These are phyloP conservation scores for Samsoniella hepiali DNA, from an alignment of 2,329 filamentous ascomycete species.

Conservation along the genomic window DNA sequence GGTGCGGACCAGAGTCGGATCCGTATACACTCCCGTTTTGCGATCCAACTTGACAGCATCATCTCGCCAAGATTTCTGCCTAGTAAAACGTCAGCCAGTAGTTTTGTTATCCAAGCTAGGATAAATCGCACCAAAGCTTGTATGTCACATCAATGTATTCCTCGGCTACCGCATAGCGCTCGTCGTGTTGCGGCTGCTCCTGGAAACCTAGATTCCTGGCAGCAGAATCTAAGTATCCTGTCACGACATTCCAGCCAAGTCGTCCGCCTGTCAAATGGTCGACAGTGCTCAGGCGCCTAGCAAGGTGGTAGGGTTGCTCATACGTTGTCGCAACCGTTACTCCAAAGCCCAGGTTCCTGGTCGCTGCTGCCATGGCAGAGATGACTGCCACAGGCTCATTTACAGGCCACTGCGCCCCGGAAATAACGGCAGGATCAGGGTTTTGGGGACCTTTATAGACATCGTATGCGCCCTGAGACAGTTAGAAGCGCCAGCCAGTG, in stretches of 20 bases:
- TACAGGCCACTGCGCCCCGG: conserved; percentile 68
- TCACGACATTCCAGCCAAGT: conserved; percentile 54
- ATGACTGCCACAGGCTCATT: conserved; percentile 62
- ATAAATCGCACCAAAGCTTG: conserved; percentile 53
- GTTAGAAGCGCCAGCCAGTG: background rate
- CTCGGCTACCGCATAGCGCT: conserved; percentile 57
- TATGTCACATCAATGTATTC: conserved; percentile 58
- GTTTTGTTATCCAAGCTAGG: background rate
- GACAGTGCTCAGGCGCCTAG: conserved; percentile 61
- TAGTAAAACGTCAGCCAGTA: conserved; percentile 17
- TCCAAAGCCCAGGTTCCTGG: conserved; percentile 64
- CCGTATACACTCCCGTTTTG: conserved; percentile 46
- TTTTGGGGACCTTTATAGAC: conserved; percentile 59
- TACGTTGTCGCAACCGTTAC: conserved; percentile 67
- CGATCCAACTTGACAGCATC: conserved; percentile 57
- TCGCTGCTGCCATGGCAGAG: conserved; percentile 65
- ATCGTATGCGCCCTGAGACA: conserved; percentile 56
- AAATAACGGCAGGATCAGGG: conserved; percentile 53
- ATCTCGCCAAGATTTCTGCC: conserved; percentile 53
- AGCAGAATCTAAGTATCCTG: conserved; percentile 64
- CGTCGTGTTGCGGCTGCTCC: conserved; percentile 47
- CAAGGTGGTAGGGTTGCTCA: conserved; percentile 65
- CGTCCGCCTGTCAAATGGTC: conserved; percentile 66
- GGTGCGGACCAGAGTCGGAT: conserved; percentile 49
- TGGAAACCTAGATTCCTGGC: conserved; percentile 59